Conservation (phyloP, 768 basidiomycete genomes). For the Rhizopogon sp. region DNA sequence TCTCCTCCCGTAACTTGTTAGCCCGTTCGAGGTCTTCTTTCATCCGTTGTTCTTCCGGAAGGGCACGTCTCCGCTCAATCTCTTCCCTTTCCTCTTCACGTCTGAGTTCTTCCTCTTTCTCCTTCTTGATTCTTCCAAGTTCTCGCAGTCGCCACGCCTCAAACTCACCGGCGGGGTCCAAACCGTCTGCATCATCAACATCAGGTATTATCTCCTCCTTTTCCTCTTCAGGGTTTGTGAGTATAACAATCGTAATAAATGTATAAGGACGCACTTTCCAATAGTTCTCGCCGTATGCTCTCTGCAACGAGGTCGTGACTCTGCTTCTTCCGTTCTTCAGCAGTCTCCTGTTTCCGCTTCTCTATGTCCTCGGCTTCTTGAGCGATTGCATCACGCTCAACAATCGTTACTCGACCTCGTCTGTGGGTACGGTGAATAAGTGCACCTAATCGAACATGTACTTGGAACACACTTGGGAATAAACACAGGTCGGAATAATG, state of each 20-base stretch:
- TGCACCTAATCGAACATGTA: not conserved
- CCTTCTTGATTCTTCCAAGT: conserved; percentile 86
- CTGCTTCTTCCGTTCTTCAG: conserved; percentile 80
- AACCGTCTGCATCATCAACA: conserved; percentile 91
- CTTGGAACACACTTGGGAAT: conserved; percentile 74
- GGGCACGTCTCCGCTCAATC: conserved; percentile 82
- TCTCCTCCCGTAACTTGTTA: conserved; percentile 75
- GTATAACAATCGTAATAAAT: not conserved
- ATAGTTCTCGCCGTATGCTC: conserved; percentile 85
- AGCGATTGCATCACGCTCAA: conserved; percentile 60
- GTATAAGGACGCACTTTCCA: conserved; percentile 64
- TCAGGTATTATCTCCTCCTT: conserved; percentile 80
- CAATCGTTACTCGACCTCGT: conserved; percentile 70
- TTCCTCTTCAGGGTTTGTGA: conserved; percentile 56
- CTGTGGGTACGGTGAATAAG: conserved; percentile 31
- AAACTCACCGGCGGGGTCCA: conserved; percentile 87
- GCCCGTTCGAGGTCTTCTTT: conserved; percentile 90
- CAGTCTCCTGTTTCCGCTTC: conserved; percentile 65
- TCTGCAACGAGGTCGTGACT: conserved; percentile 93
- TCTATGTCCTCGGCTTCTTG: conserved; percentile 74
- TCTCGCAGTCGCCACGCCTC: conserved; percentile 96
- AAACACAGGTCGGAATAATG: conserved; percentile 88
- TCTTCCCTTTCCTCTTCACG: conserved; percentile 87
- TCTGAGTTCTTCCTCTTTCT: conserved; percentile 82
- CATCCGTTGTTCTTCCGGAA: conserved; percentile 91